Evolutionary conservation across 2,329 filamentous ascomycete genomes (phyloP).

Genomic region (Spiromastix sp.): DNA sequence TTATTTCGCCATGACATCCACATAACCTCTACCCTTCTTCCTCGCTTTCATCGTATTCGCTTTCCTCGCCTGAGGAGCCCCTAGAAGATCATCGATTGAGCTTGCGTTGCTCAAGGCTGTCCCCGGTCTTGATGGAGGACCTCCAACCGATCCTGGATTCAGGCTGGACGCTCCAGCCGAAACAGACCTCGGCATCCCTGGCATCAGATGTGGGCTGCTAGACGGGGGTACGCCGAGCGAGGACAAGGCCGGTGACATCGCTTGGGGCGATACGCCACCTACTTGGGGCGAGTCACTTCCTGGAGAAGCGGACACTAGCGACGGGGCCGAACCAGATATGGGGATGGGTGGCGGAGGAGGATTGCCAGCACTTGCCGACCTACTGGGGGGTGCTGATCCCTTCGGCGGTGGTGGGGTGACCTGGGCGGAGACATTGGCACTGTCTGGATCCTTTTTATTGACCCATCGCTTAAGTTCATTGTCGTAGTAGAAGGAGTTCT

Average conservation of each 20-base stretch:
- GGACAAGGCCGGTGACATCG: conserved; percentile 6
- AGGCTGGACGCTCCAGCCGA: conserved; percentile 24
- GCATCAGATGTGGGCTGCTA: conserved; percentile 21
- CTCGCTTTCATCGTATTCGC: conserved; percentile 53
- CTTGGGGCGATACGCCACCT: conserved; percentile 2
- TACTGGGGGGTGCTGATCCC: conserved; percentile 38
- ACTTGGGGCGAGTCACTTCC: conserved; percentile 3
- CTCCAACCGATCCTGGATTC: no score
- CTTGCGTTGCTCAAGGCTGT: conserved; percentile 87
- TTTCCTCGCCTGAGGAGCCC: conserved; percentile 61
- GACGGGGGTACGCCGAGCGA: conserved; percentile 13
- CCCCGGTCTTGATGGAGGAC: conserved; percentile 58
- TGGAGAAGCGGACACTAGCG: conserved; percentile 5
- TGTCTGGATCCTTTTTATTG: conserved; percentile 75
- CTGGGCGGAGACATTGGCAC: conserved; percentile 46
- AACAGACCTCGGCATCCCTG: conserved; percentile 26
- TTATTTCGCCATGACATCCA: conserved; percentile 84
- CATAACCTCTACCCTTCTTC: conserved; percentile 79
- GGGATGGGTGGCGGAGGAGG: conserved; percentile 35
- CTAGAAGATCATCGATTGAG: conserved; percentile 86
- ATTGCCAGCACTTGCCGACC: conserved; percentile 44
- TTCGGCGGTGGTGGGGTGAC: conserved; percentile 73
- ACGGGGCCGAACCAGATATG: conserved; percentile 10
- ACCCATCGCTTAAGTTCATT: conserved; percentile 96
- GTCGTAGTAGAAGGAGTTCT: conserved; percentile 88